Evolutionary conservation across 768 basidiomycete genomes (phyloP), one percentile per base, ranked within the genome.

Genomic region (Kwoniella bestiolae): DNA sequence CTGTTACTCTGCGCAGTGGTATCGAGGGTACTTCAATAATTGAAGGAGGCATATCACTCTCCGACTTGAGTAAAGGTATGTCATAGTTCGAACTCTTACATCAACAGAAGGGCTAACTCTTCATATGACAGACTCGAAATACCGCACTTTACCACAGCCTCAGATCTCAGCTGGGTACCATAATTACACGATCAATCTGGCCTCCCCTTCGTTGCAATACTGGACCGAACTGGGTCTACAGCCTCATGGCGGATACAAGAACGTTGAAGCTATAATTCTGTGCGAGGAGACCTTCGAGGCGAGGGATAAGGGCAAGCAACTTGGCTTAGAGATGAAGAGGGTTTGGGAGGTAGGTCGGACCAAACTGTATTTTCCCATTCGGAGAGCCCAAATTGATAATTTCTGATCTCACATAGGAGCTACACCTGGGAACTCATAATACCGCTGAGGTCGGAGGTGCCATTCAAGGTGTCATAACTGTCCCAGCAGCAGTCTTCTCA

Each of bases 151-250:
- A 62, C 44, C 63, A 29, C 60, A 68, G 4, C 68, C 60, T 18
- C 67, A 60, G 11, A 57, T 77, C 28, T 66, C 73, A 59, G 60
- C 68, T 8, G 76, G 71, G 9, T 77, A 68, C 49, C 55, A 60
- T 18, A 65, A 70, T 44, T 58, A 68, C 26, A 56, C 75, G 31
- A 70, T 66, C 38, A 56, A 63, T 9, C 28, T 73, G 7, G 56
- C 65, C 3, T 71, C 72, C 8, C 67, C 76, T 12, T 55, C 66
- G 0, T 35, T 73, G 12, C 59, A 66, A 16, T 77, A 72, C 38
- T 77, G 76, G 76, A 32, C 50, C 6, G 72, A 77, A 58, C 45
- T 75, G 3, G 74, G 74, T 9, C 56, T 77, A 5, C 60, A 73
- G 34, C 76, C 76, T 55, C 65, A 65, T n/a, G 73, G 76, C 21